Evolutionary conservation across 2,329 filamentous ascomycete genomes (phyloP).

Genomic region (Thelonectria discophora): DNA sequence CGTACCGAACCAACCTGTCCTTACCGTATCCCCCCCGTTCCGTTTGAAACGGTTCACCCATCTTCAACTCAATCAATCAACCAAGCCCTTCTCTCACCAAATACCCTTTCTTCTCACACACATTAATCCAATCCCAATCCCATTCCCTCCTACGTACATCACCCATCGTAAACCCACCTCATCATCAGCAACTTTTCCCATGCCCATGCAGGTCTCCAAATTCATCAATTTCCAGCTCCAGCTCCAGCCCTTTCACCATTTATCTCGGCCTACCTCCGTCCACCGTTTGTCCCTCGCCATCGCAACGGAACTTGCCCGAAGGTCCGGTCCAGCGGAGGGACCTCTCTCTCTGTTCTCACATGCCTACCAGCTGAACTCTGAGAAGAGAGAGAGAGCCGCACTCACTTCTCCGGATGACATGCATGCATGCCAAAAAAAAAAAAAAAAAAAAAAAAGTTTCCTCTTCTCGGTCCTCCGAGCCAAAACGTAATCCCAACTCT

Average conservation of each 20-base stretch:
- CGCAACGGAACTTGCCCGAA: constrained; percentile 43
- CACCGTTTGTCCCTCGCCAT: constrained; percentile 21
- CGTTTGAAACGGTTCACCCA: neutral
- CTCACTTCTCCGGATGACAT: constrained; percentile 1
- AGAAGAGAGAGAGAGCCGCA: constrained; percentile 1
- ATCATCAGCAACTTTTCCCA: too few species aligned
- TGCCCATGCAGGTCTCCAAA: too few species aligned
- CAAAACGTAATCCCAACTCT: neutral
- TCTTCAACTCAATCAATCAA: neutral
- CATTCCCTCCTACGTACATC: too few species aligned
- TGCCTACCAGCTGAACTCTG: too few species aligned
- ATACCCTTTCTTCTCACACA: neutral
- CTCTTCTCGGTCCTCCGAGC: constrained; percentile 9
- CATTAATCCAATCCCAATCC: too few species aligned
- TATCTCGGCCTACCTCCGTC: constrained; percentile 40
- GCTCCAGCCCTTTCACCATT: neutral
- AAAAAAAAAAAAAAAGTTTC: neutral
- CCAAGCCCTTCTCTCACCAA: neutral
- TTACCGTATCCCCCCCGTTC: neutral
- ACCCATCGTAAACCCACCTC: too few species aligned
- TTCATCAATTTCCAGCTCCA: too few species aligned
- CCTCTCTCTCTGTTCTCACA: too few species aligned
- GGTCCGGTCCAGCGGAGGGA: constrained; percentile 41
- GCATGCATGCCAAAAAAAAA: neutral
- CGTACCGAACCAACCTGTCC: neutral